A percentile compares a stretch with the other conserved stretches of the same genome.
Evolutionary conservation across 257 asterid genomes (phyloP).

Genomic region (Gynochthodes officinalis): DNA sequence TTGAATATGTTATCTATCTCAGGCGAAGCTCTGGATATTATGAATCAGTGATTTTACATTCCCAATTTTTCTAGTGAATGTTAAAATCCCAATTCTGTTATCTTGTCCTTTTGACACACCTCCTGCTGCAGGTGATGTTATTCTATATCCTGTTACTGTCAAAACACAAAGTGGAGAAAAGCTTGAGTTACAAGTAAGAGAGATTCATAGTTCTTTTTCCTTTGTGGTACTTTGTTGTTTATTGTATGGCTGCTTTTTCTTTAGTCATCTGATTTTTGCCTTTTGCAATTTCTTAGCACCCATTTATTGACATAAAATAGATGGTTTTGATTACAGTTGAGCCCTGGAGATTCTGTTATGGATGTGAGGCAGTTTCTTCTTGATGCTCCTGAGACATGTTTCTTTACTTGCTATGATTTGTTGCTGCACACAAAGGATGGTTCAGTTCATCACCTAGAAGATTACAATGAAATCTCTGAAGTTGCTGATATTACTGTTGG

Average conservation of each 20-base stretch:
- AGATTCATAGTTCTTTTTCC: not conserved
- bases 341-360: constrained; percentile 98
- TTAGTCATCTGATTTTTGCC: not conserved
- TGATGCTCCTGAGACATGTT: constrained; percentile 94
- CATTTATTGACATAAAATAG: constrained; percentile 19
- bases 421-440: constrained; percentile 76
- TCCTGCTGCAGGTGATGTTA: constrained; percentile 61
- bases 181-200: constrained; percentile 82
- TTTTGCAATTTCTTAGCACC: constrained; percentile 7
- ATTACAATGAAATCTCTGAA: constrained; percentile 89
- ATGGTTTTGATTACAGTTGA: constrained; percentile 59
- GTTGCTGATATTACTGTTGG: constrained; percentile 89
- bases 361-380: constrained; percentile 97
- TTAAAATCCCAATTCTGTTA: not conserved
- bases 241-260: not conserved
- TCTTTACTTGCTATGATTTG: constrained; percentile 88
- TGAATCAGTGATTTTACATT: not conserved
- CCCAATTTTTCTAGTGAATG: not conserved
- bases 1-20: not conserved
- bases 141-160: constrained; percentile 85
- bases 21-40: not conserved
- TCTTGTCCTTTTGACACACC: not conserved
- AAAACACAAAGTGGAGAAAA: constrained; percentile 83
- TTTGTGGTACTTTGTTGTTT: not conserved
- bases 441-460: constrained; percentile 73